phyloP scores from a whole-genome alignment of 108 stramenopile genomes.

The Nitzschia sp. region DNA sequence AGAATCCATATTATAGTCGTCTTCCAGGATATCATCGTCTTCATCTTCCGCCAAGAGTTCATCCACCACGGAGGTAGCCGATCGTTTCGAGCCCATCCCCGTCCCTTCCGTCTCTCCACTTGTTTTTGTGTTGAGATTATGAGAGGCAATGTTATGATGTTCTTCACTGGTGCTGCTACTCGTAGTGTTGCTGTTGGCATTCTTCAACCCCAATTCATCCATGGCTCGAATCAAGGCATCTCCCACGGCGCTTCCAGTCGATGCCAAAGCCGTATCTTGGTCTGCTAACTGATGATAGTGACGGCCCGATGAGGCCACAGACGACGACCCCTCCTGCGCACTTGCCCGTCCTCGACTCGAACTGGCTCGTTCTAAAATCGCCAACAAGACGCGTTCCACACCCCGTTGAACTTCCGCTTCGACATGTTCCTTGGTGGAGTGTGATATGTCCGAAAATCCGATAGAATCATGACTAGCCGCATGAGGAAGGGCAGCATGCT shows the following conservation, averaged over 20 bases:
- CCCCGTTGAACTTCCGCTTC: slow-evolving; percentile 51
- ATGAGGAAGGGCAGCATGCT: not conserved
- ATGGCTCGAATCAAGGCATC: slow-evolving; percentile 34
- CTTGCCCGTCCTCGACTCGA: slow-evolving; percentile 18
- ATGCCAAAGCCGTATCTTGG: not conserved
- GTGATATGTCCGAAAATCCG: slow-evolving; percentile 31
- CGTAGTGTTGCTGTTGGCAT: not conserved
- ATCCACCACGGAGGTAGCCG: slow-evolving; percentile 32
- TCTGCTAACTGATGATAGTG: no score
- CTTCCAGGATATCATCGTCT: slow-evolving; percentile 5
- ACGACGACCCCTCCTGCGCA: not conserved
- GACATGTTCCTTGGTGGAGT: slow-evolving; percentile 20
- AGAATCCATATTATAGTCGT: not conserved
- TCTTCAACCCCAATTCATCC: slow-evolving; percentile 29
- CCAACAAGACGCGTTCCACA: slow-evolving; percentile 52
- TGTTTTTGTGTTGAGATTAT: not conserved
- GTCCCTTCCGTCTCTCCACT: slow-evolving; percentile 13
- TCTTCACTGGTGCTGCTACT: not conserved
- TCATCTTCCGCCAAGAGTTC: slow-evolving; percentile 38
- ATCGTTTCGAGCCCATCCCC: slow-evolving; percentile 2
- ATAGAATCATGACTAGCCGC: slow-evolving; percentile 20
- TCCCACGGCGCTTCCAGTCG: slow-evolving; percentile 8
- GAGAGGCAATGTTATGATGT: not conserved
- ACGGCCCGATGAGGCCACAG: not conserved
- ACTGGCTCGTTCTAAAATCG: slow-evolving; percentile 51